Evolutionary conservation across 805 yeast genomes (phyloP).

Genomic region (Komagataella phaffii): DNA sequence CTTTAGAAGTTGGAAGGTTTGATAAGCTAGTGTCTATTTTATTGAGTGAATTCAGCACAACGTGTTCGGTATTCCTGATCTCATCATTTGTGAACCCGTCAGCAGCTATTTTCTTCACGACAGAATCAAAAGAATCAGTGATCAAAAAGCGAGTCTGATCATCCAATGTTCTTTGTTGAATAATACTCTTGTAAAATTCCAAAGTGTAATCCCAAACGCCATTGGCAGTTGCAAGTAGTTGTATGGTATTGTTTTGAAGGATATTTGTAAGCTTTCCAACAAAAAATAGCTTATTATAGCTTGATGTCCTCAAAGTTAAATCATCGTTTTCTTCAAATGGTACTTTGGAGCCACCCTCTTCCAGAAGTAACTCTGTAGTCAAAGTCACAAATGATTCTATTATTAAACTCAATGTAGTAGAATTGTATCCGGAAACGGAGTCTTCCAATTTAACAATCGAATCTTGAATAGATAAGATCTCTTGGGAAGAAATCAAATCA

Average conservation of each 20-base stretch:
- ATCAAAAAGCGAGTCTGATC: constrained; percentile 34
- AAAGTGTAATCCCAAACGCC: neutral
- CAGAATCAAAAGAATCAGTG: constrained; percentile 36
- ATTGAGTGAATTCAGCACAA: constrained; percentile 35
- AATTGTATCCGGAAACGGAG: constrained; percentile 36
- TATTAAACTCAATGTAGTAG: constrained; percentile 33
- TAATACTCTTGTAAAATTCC: constrained; percentile 28
- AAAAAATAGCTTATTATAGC: neutral
- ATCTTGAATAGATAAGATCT: constrained; percentile 35
- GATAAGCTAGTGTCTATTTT: constrained; percentile 28
- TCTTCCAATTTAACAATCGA: constrained; percentile 16
- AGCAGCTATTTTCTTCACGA: constrained; percentile 26
- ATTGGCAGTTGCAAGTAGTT: neutral
- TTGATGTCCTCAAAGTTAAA: neutral
- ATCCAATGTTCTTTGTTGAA: constrained; percentile 26
- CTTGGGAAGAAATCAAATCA: constrained; percentile 23
- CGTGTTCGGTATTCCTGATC: constrained; percentile 23
- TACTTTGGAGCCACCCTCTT: neutral
- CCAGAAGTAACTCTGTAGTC: constrained; percentile 16
- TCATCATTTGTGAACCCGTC: constrained; percentile 21
- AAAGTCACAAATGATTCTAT: constrained; percentile 31
- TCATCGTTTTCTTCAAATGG: neutral
- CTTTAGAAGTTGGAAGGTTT: constrained; percentile 22
- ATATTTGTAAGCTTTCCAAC: neutral
- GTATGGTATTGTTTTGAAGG: neutral